Evolutionary conservation across 1,284 basidiomycete genomes (phyloP).

Genomic region (Rhodotorula sp.): DNA sequence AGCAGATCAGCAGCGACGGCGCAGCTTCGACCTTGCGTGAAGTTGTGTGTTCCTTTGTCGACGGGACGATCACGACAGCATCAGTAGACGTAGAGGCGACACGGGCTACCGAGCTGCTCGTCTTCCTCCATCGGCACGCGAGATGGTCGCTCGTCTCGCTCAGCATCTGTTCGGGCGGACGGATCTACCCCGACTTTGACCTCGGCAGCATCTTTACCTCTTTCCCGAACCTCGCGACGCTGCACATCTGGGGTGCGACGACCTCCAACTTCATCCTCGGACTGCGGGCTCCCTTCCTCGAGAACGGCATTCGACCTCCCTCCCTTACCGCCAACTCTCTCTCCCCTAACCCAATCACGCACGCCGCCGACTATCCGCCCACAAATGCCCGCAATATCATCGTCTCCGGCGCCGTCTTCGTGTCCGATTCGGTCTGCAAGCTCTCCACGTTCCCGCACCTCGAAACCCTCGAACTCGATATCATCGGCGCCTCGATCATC

Average conservation of each 20-base stretch:
- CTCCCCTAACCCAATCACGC: background rate
- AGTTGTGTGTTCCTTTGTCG: conserved; percentile 29
- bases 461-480: conserved; percentile 21
- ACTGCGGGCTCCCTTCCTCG: conserved; percentile 19
- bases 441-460: conserved; percentile 26
- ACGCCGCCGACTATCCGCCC: background rate
- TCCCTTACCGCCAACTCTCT: background rate
- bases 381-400: conserved; percentile 6
- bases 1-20: background rate
- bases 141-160: background rate
- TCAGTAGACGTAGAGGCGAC: conserved; percentile 12
- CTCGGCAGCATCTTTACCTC: conserved; percentile 7
- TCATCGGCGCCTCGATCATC: conserved; percentile 9
- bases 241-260: conserved; percentile 18
- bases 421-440: conserved; percentile 4
- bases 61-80: conserved; percentile 15
- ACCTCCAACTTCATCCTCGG: conserved; percentile 16
- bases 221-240: conserved; percentile 8
- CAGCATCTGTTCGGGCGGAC: conserved; percentile 6
- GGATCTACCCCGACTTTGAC: conserved; percentile 28
- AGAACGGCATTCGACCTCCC: background rate
- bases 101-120: conserved; percentile 7
- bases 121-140: conserved; percentile 3
- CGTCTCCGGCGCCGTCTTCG: conserved; percentile 19
- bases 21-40: conserved; percentile 3